Evolutionary conservation across 441 rosid species (phyloP), one percentile per base, ranked within the genome.

Genomic region (Eruca vesicaria): DNA sequence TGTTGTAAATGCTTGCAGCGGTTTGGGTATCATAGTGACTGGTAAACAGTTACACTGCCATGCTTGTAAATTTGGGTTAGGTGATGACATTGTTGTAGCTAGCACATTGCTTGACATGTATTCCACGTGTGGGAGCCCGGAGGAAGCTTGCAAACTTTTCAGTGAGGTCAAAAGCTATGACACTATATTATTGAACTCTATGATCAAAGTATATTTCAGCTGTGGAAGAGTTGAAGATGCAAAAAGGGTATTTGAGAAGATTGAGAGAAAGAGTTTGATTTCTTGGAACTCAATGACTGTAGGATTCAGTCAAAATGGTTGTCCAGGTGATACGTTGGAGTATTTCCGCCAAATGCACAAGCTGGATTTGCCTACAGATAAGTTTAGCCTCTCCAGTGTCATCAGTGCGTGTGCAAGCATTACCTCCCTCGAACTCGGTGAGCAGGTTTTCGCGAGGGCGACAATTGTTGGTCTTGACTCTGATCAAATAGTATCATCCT

Each of bases 281-380:
- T 92, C 98, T 9, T 94, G 97, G 97, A 94, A 92, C 79, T 88
- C 98, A 21, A 89, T 92, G 88, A 80, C 86, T 3, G 85, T 79
- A 48, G 98, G 92, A 66, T 84, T 90, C 16, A 81, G 83, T 72
- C 93, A 88, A 82, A 92, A 94, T 59, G 89, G 97, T 69, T 87
- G 82, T 76, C 82, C 92, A 3, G 58, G 82, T 48, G 92, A 92
- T 71, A 91, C 95, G 32, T 73, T 89, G 78, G 73, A 89, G 79
- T 78, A 82, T 65, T 90, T 94, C 66, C 58, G 79, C 68, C 67
- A 78, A 82, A 92, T 94, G 97, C 90, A 88, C 80, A 71, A 74
- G 61, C 63, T 84, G 20, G 83, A 77, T 71, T 53, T 90, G 76
- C 83, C 81, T 53, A 85, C 87, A 69, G 95, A 92, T 73, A 82